Evolutionary conservation across 2,329 filamentous ascomycete genomes (phyloP).

Genomic region (Fusarium bulbicola): DNA sequence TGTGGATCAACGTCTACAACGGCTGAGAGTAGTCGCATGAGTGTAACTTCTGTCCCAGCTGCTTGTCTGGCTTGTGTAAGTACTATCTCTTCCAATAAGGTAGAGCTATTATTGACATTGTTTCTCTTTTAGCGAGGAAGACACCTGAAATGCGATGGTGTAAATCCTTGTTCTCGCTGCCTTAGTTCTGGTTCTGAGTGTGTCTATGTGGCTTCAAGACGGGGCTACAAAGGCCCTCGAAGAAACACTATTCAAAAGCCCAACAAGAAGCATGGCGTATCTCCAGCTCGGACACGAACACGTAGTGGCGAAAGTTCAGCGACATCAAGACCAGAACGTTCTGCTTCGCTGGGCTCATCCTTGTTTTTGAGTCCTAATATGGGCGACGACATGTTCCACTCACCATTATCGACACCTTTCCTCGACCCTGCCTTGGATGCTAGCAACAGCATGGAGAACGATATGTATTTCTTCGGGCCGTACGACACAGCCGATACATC

Average conservation of each 20-base stretch:
- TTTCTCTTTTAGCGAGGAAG: conserved; percentile 59
- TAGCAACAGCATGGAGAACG: conserved; percentile 6
- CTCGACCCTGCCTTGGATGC: conserved; percentile 7
- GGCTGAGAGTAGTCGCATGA: conserved; percentile 38
- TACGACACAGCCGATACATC: conserved; percentile 37
- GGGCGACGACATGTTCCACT: conserved; percentile 14
- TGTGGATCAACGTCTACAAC: conserved; percentile 32
- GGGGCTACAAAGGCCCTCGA: conserved; percentile 73
- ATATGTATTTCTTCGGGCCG: conserved; percentile 23
- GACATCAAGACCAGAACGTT: conserved; percentile 51
- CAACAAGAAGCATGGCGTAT: conserved; percentile 61
- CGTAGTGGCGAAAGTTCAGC: conserved; percentile 45
- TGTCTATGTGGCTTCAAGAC: conserved; percentile 76
- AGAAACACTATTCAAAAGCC: conserved; percentile 53
- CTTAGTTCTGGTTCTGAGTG: conserved; percentile 67
- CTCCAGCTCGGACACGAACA: conserved; percentile 41
- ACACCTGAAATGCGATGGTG: conserved; percentile 81
- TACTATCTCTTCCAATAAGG: conserved; percentile 10
- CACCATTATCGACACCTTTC: conserved; percentile 34
- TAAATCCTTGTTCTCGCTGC: conserved; percentile 75
- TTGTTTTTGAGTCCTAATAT: conserved; percentile 22
- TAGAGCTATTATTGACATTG: conserved; percentile 4
- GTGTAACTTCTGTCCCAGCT: conserved; percentile 54
- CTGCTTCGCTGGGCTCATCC: conserved; percentile 18
- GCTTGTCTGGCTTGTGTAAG: conserved; percentile 66